Evolutionary conservation across 306 rosid species (phyloP).

Genomic region (Mucuna pruriens): DNA sequence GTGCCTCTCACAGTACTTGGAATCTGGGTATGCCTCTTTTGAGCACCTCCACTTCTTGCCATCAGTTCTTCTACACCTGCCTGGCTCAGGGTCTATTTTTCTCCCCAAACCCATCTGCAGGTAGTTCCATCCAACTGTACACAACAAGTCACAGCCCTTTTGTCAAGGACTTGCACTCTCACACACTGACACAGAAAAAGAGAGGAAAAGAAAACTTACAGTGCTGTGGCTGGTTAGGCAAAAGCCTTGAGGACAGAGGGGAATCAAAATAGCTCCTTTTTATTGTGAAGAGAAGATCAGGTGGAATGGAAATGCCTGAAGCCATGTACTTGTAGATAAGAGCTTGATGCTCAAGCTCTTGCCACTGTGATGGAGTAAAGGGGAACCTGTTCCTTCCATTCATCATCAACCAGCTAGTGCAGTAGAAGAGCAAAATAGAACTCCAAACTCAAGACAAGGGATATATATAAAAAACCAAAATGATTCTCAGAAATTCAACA

Average conservation of each 20-base stretch:
- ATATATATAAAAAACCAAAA: too few species aligned
- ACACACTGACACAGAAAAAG: neutral
- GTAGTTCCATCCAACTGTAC: slow-evolving; percentile 90
- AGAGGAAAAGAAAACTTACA: slow-evolving; percentile 40
- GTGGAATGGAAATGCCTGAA: slow-evolving; percentile 87
- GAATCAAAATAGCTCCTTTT: slow-evolving; percentile 67
- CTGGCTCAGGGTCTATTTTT: slow-evolving; percentile 92
- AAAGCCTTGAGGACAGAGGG: slow-evolving; percentile 57
- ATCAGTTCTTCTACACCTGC: slow-evolving; percentile 94
- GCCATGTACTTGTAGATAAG: slow-evolving; percentile 92
- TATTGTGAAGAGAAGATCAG: slow-evolving; percentile 77
- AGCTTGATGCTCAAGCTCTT: slow-evolving; percentile 97
- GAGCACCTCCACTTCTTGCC: slow-evolving; percentile 98
- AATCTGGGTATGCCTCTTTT: slow-evolving; percentile 86
- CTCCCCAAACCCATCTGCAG: slow-evolving; percentile 85
- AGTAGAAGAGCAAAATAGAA: neutral
- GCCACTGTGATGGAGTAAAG: slow-evolving; percentile 88
- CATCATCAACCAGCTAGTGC: slow-evolving; percentile 30
- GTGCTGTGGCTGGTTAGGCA: slow-evolving; percentile 64
- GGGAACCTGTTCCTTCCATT: slow-evolving; percentile 65
- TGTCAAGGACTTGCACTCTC: neutral
- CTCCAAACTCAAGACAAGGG: too few species aligned
- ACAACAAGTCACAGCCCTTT: neutral
- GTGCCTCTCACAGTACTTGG: slow-evolving; percentile 95
- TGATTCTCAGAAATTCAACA: too few species aligned